Percentiles rank a stretch among this genome's conserved stretches.
Evolutionary conservation across 257 asterid genomes (phyloP).

Genomic region (Solanum megistacrolobum): DNA sequence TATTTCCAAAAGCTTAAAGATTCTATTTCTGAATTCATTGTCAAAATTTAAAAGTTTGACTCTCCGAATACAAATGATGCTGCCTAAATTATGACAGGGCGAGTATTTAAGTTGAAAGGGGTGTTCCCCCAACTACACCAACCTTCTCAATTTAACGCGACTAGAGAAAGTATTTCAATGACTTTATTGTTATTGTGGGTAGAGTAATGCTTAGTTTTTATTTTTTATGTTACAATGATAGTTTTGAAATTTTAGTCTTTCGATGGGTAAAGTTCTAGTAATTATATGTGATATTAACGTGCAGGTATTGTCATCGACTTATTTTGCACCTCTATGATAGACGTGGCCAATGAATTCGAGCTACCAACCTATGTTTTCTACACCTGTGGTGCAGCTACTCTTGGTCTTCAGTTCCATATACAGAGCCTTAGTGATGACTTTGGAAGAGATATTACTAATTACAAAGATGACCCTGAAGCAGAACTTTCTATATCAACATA

Average conservation of each 20-base stretch:
- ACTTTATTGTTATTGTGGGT: neutral
- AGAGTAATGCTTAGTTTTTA: neutral
- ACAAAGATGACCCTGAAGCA: neutral
- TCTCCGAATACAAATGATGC: neutral
- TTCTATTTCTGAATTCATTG: neutral
- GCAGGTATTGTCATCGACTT: neutral
- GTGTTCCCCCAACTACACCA: neutral
- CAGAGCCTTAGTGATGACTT: constrained; percentile 16
- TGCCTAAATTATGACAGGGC: neutral
- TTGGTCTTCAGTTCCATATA: constrained; percentile 19
- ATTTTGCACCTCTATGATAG: constrained; percentile 19
- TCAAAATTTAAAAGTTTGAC: neutral
- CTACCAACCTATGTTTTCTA: constrained; percentile 16
- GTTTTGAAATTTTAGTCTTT: neutral
- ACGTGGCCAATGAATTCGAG: constrained; percentile 17
- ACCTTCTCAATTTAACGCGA: neutral
- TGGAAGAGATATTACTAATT: neutral
- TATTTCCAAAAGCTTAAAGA: neutral
- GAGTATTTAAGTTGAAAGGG: neutral
- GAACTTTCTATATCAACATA: neutral
- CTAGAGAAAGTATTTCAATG: neutral
- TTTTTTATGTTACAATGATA: neutral
- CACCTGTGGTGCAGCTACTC: constrained; percentile 5
- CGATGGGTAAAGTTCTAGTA: neutral
- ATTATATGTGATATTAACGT: neutral